Conservation (phyloP, 768 basidiomycete genomes). For the Austroboletus eburneus region DNA sequence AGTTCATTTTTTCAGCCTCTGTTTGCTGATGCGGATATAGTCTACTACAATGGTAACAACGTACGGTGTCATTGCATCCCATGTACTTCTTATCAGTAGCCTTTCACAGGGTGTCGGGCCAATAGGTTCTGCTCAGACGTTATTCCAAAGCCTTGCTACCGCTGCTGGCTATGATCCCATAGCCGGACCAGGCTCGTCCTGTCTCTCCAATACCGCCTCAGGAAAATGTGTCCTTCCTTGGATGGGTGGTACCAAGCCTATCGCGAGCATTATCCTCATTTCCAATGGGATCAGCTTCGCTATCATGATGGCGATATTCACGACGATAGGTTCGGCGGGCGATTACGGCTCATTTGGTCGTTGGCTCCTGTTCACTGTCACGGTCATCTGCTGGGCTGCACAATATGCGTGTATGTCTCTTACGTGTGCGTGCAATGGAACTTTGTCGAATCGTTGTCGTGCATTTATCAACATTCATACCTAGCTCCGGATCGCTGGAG, state of each 20-base stretch:
- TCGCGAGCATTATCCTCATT: slow-evolving; percentile 70
- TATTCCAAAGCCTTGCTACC: slow-evolving; percentile 69
- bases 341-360: slow-evolving; percentile 56
- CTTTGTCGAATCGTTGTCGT: no score
- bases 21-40: slow-evolving; percentile 32
- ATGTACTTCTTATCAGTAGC: not conserved
- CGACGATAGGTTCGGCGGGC: slow-evolving; percentile 55
- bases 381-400: slow-evolving; percentile 74
- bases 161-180: slow-evolving; percentile 73
- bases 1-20: not conserved
- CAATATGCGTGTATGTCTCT: slow-evolving; percentile 76
- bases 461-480: no score
- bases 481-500: slow-evolving; percentile 66
- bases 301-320: slow-evolving; percentile 78
- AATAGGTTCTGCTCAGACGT: slow-evolving; percentile 61
- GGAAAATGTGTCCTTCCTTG: slow-evolving; percentile 78
- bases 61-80: slow-evolving; percentile 32
- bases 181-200: slow-evolving; percentile 67
- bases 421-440: slow-evolving; percentile 46
- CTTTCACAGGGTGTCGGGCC: slow-evolving; percentile 61
- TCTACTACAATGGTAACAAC: slow-evolving; percentile 81
- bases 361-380: slow-evolving; percentile 73
- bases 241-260: slow-evolving; percentile 66
- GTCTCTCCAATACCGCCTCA: slow-evolving; percentile 43
- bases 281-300: slow-evolving; percentile 76